Base-by-base conservation (phyloP, 2,329 filamentous ascomycete species). In the Neonectria sp. region DNA sequence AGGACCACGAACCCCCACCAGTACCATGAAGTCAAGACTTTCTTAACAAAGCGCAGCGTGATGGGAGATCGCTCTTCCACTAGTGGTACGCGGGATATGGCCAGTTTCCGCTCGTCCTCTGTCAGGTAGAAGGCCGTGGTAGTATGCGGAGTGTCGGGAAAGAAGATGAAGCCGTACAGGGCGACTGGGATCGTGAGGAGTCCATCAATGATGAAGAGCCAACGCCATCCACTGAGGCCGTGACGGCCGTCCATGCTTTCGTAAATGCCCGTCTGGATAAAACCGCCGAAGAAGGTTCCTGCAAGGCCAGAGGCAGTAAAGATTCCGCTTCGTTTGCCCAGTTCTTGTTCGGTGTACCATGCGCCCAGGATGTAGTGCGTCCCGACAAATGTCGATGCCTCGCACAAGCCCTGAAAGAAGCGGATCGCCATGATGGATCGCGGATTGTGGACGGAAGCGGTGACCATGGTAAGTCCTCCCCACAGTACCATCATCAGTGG, bases 191-290 rank as follows among this genome's bases (percentile, higher is more conserved):
- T 69, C 4, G 80, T 81, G 2, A 82, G 84, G 1, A 86, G 82
- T 2, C 91, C 91, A 75, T 93, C 91, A 11, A 93, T 88, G 45
- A 93, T 91, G 79, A 93, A 93, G 0, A 93, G 82, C 91, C 90
- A 92, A 3, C 89, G 82, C 91, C 91, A 93, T 7, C 90, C 91
- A 0, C 82, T 86, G 1, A 92, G 80, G 0, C 90, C 91, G 24
- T 79, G 79, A 2, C 81, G 80, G 2, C 86, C 84, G 35, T 81
- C 62, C 59, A 82, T 69, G 49, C 76, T 77, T 1, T 71, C 63
- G 4, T 89, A 88, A 61, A 94, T 92, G 1, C 91, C 89, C 0
- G 88, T 88, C 21, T 88, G 86, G 53, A 91, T 87, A 27, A 91
- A 81, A 1, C 90, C 91, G 2, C 79, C 79, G 33, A 82, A 77